Evolutionary conservation across 371 early-diverging fungal species (phyloP).

Genomic region (Mucor indicus): DNA sequence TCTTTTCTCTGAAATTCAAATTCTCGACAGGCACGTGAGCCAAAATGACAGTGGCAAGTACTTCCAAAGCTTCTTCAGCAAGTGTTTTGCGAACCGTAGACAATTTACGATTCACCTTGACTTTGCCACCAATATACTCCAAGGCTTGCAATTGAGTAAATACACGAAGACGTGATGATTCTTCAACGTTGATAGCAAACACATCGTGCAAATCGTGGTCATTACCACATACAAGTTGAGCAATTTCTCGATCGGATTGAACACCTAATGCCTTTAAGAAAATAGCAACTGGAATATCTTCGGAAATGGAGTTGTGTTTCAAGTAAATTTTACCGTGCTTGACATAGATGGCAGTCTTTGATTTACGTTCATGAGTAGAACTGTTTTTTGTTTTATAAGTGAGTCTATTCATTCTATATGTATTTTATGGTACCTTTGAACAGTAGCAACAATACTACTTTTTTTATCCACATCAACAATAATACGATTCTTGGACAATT

Average conservation of each 20-base stretch:
- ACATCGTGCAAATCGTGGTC: conserved; percentile 81
- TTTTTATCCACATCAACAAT: conserved; percentile 94
- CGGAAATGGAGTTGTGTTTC: conserved; percentile 93
- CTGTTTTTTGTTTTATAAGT: conserved; percentile 29
- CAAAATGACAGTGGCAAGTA: conserved; percentile 90
- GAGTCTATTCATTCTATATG: neutral
- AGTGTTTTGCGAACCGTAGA: conserved; percentile 56
- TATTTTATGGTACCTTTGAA: conserved; percentile 31
- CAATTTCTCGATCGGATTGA: conserved; percentile 94
- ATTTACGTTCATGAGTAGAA: conserved; percentile 97
- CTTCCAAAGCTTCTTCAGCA: conserved; percentile 92
- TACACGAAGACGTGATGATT: conserved; percentile 71
- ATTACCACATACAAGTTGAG: conserved; percentile 88
- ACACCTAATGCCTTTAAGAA: conserved; percentile 95
- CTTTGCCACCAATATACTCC: conserved; percentile 84
- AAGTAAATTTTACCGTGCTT: conserved; percentile 86
- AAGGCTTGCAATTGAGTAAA: conserved; percentile 92
- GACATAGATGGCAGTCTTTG: conserved; percentile 90
- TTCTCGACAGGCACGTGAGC: conserved; percentile 95
- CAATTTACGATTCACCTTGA: conserved; percentile 66
- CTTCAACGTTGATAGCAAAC: conserved; percentile 91
- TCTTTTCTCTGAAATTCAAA: conserved; percentile 91
- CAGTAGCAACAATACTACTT: conserved; percentile 68
- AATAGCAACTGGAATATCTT: conserved; percentile 93
- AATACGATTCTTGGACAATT: conserved; percentile 99